Conservation (phyloP, 2,329 filamentous ascomycete species). For the Penicillium sp. region DNA sequence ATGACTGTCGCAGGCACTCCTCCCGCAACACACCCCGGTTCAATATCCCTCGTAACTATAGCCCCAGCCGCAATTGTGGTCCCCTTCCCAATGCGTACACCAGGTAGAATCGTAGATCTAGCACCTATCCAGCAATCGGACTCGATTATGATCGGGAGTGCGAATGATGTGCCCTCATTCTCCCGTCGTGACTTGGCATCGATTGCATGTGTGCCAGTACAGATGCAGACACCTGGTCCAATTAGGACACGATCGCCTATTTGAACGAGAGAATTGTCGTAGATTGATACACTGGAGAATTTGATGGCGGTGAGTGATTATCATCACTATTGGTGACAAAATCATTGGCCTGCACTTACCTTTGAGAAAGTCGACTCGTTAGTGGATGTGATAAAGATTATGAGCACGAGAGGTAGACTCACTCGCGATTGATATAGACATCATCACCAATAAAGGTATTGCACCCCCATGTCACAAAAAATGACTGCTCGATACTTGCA, state of each 20-base stretch:
- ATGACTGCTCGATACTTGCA: slow-evolving; percentile 3
- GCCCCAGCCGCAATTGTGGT: slow-evolving; percentile 8
- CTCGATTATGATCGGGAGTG: slow-evolving; percentile 5
- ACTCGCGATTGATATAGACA: slow-evolving; percentile 11
- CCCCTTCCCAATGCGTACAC: slow-evolving; percentile 6
- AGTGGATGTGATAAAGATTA: background rate
- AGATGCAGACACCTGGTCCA: slow-evolving; percentile 9
- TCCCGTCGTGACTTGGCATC: slow-evolving; percentile 1
- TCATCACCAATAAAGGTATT: slow-evolving; percentile 1
- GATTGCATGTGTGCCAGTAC: slow-evolving; percentile 5
- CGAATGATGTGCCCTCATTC: slow-evolving; percentile 4
- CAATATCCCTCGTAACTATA: slow-evolving; percentile 3
- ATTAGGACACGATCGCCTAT: slow-evolving; percentile 8
- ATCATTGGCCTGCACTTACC: background rate
- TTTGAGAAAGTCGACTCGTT: background rate
- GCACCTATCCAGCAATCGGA: slow-evolving; percentile 9
- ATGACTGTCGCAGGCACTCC: slow-evolving; percentile 6
- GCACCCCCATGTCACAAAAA: slow-evolving; percentile 8
- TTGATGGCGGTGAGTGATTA: background rate
- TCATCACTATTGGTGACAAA: no score
- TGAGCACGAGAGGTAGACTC: background rate
- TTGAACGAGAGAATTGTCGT: slow-evolving; percentile 3
- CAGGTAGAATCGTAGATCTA: slow-evolving; percentile 6
- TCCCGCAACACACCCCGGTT: slow-evolving; percentile 4
- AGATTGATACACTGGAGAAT: background rate